Conservation (phyloP, 202 grass and related monocot genomes). For the Setaria italica region DNA sequence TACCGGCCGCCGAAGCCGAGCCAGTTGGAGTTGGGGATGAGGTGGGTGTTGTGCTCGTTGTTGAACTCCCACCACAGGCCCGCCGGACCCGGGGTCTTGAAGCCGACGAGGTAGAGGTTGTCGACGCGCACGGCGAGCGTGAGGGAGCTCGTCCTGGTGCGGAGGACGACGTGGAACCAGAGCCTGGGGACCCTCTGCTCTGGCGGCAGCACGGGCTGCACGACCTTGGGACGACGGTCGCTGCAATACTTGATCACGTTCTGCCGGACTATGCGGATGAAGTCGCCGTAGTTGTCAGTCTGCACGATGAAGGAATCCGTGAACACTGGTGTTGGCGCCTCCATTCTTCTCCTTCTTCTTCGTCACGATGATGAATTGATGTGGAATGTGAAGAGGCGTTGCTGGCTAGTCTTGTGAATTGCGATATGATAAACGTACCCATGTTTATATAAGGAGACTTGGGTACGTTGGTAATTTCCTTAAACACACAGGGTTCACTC, state of each 20-base stretch:
- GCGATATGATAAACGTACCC: no score
- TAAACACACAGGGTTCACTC: no score
- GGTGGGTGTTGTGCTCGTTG: background rate
- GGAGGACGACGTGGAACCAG: conserved; percentile 17
- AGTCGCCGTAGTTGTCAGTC: background rate
- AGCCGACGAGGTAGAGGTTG: conserved; percentile 24
- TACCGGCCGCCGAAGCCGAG: no score
- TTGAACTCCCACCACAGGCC: conserved; percentile 16
- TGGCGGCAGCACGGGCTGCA: conserved; percentile 24
- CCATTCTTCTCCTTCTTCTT: background rate
- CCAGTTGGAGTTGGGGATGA: no score
- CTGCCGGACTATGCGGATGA: background rate
- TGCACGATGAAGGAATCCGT: background rate
- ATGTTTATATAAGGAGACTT: no score
- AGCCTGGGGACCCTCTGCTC: background rate
- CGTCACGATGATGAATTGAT: no score
- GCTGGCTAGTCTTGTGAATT: no score
- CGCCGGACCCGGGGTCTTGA: background rate
- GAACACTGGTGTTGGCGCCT: background rate
- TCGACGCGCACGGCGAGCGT: background rate
- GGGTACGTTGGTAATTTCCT: no score
- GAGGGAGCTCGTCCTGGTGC: background rate
- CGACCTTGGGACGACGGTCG: background rate
- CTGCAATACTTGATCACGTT: conserved; percentile 2
- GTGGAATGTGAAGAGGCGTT: no score